Evolutionary conservation across 2,329 filamentous ascomycete species (phyloP), one percentile per base, ranked within the genome.

Genomic region (Sporothrix variecibatus): DNA sequence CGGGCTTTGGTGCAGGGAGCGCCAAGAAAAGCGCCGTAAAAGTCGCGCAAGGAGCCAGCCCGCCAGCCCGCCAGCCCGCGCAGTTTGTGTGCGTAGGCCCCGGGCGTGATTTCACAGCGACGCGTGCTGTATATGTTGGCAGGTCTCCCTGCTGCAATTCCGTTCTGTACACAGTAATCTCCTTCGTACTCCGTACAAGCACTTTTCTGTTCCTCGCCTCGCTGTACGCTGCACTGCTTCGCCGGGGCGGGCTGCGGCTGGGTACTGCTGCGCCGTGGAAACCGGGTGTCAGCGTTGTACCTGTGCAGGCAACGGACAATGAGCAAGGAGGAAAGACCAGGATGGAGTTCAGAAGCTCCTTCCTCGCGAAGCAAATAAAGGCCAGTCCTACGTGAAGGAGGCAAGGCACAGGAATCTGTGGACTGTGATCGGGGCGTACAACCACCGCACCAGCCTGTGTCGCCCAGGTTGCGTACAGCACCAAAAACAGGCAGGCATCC

Each of bases 391-490:
- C 51, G 34, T 40, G 53, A 53, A 60, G 38, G 17, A 68, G 51
- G 69, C 69, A 60, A 31, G 28, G 53, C 17, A 53, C 56, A 68
- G 23, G 5, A 64, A 38, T 71, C 38, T 46, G 69, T 28, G 51
- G 69, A 46, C 64, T 46, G 65, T 34, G 17, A n/a, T 20, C 34
- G 51, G 68, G 68, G 34, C 68, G 68, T 31, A 58, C 68, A 40
- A 71, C 34, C 68, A 43, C 68, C 51, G 49, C 68, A 56, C 49
- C 49, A 71, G 51, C 68, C 68, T 71, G 68, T 71, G 68, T 71
- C 51, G 65, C 68, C 49, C 51, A 26, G 31, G n/a, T 9, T 60
- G 43, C 65, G 43, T 31, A 46, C 62, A 67, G 38, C 62, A 23
- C n/a, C 34, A 15, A 67, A 28, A 9, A 17, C 28, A 38, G 49